Percentiles rank a stretch among this genome's conserved stretches.
phyloP scores from a whole-genome alignment of 257 asterid species.

The Leonotis leonurus region DNA sequence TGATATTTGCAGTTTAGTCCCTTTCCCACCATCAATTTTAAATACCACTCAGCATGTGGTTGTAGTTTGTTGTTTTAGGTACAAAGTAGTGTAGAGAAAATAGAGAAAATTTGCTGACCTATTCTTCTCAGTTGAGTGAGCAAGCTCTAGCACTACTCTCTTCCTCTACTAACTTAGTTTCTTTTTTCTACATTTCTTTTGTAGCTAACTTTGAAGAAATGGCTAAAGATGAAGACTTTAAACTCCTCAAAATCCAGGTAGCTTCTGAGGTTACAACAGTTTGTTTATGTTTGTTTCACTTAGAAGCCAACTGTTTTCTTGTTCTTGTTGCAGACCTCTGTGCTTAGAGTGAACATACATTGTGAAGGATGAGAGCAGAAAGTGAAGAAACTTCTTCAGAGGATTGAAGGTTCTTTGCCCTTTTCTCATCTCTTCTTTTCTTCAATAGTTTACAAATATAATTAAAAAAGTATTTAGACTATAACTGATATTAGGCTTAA shows the following conservation, averaged over 20 bases:
- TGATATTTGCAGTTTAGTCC: background rate
- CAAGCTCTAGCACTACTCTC: background rate
- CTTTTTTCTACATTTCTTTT: background rate
- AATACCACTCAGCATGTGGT: conserved; percentile 18
- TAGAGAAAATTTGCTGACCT: conserved; percentile 11
- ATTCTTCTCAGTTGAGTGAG: background rate
- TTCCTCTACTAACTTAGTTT: background rate
- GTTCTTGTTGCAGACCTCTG: conserved; percentile 45
- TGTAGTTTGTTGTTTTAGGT: background rate
- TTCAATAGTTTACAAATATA: no score
- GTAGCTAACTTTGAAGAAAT: conserved; percentile 26
- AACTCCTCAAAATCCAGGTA: conserved; percentile 93
- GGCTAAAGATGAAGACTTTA: conserved; percentile 81
- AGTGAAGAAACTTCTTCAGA: conserved; percentile 81
- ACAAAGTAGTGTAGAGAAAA: background rate
- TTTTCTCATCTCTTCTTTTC: no score
- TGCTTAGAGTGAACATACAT: conserved; percentile 79
- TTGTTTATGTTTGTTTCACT: background rate
- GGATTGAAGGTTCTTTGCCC: conserved; percentile 60
- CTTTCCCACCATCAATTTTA: background rate
- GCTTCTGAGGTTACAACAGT: background rate
- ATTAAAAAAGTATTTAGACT: no score
- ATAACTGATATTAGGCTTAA: no score
- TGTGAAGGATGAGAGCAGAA: conserved; percentile 93
- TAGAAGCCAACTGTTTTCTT: background rate